Base-by-base conservation (phyloP, 371 early-diverging fungal genomes). In the Saksenaea vasiformis region DNA sequence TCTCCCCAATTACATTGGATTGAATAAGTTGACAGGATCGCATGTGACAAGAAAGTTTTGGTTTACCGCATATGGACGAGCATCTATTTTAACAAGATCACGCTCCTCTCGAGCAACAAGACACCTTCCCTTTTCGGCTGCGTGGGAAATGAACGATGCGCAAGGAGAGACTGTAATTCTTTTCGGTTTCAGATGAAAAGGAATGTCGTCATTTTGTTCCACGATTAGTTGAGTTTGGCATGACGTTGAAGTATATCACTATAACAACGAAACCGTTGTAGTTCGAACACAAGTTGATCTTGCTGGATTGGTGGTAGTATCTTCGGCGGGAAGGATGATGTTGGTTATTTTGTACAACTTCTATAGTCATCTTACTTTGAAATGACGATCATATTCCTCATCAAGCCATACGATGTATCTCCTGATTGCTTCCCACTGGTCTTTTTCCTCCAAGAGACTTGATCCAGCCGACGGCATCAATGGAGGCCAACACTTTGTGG, bases 91-190 rank as follows among this genome's bases (percentile, higher is more conserved):
- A 64, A 55, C 65, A 39, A 56, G 68, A 68, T 68, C 68, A 68
- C 65, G 68, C 68, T 68, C 68, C 36, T 56, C 51, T 64, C 65
- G 60, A 39, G 65, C 19, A 36, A 35, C 62, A 24, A 54, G 37
- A 31, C 54, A 27, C 55, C 26, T 69, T 61, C 69, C 44, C 56
- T 61, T 44, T 69, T 65, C 38, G 61, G 69, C 61, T 64, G 56
- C 69, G 69, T 69, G 69, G 61, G 69, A 69, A 69, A 69, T 55
- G 59, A 64, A 62, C 31, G 31, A 2, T 31, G 58, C 39, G 47
- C 17, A 26, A 59, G 60, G 22, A 53, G 14, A 44, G n/a, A 31
- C 9, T 53, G 39, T 59, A 27, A 47, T 47, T 47, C 5, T 47
- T 19, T 47, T 47, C 1, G 51, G 51, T 47, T 47, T 47, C 51